phyloP scores from a whole-genome alignment of 495 filamentous ascomycete genomes.

The Sabuloglossum arenarium region DNA sequence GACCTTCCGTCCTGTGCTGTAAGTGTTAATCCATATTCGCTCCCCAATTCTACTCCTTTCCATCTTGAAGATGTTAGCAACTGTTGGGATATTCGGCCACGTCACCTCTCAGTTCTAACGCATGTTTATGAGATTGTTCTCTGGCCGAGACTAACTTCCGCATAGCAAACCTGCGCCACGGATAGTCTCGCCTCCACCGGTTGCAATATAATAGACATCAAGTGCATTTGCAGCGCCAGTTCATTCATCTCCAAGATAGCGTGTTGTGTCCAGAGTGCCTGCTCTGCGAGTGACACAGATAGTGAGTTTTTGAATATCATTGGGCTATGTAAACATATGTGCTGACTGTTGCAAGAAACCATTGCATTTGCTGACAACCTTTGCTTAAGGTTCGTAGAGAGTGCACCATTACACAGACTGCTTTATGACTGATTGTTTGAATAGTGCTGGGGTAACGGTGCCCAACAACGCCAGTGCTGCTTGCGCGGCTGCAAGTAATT shows the following conservation, averaged over 20 bases:
- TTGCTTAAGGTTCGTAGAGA: background rate
- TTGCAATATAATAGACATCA: background rate
- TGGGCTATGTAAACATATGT: background rate
- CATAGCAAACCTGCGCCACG: background rate
- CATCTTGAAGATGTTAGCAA: background rate
- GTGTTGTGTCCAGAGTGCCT: background rate
- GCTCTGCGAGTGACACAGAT: background rate
- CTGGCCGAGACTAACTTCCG: background rate
- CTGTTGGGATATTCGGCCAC: background rate
- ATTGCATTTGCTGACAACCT: background rate
- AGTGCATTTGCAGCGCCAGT: background rate
- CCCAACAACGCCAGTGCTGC: background rate
- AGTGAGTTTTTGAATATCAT: background rate
- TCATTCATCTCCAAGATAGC: background rate
- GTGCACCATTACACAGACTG: background rate
- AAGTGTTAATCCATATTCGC: background rate
- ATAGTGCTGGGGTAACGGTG: background rate
- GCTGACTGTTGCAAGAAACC: background rate
- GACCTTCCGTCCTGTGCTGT: background rate
- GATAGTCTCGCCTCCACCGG: background rate
- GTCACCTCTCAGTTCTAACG: background rate
- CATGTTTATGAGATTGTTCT: background rate
- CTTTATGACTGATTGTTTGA: background rate
- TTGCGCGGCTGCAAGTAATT: background rate
- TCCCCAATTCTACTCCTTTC: background rate